These are phyloP conservation scores for Exophiala sideris DNA, from an alignment of 2,329 filamentous ascomycete genomes.

Conservation along the genomic window DNA sequence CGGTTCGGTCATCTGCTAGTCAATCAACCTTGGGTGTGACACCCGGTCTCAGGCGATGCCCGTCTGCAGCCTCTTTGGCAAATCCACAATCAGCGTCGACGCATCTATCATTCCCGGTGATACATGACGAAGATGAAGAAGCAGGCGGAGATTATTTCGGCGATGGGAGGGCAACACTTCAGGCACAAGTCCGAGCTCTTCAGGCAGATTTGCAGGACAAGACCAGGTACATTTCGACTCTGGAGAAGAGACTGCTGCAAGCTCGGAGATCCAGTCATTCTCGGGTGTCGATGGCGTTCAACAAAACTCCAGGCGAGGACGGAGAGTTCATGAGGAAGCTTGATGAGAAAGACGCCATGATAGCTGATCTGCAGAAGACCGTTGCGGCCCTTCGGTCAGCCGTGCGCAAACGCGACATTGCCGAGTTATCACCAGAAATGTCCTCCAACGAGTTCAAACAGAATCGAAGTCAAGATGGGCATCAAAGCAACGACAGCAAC, in stretches of 20 bases:
- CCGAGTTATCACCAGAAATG: slow-evolving; percentile 54
- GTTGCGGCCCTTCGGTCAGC: slow-evolving; percentile 79
- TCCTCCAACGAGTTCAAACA: slow-evolving; percentile 33
- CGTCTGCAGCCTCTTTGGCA: slow-evolving; percentile 63
- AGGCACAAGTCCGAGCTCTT: slow-evolving; percentile 84
- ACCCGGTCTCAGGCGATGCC: slow-evolving; percentile 59
- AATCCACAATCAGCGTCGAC: slow-evolving; percentile 36
- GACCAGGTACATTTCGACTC: slow-evolving; percentile 89
- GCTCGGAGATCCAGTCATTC: slow-evolving; percentile 87
- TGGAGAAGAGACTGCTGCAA: slow-evolving; percentile 89
- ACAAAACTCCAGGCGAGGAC: slow-evolving; percentile 69
- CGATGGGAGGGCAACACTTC: slow-evolving; percentile 76
- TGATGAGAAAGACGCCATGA: slow-evolving; percentile 93
- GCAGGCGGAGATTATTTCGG: slow-evolving; percentile 71
- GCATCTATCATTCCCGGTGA: slow-evolving; percentile 33
- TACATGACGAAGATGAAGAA: slow-evolving; percentile 58
- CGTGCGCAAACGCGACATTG: slow-evolving; percentile 78
- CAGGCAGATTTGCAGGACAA: slow-evolving; percentile 96
- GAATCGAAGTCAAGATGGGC: slow-evolving; percentile 23
- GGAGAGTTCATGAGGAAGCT: slow-evolving; percentile 78
- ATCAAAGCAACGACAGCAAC: slow-evolving; percentile 33
- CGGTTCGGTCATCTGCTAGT: slow-evolving; percentile 66
- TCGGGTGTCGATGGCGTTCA: slow-evolving; percentile 73
- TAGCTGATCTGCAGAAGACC: slow-evolving; percentile 93
- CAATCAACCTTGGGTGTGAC: slow-evolving; percentile 54